Conservation (phyloP, 129 eudicot genomes). For the Calendula officinalis region DNA sequence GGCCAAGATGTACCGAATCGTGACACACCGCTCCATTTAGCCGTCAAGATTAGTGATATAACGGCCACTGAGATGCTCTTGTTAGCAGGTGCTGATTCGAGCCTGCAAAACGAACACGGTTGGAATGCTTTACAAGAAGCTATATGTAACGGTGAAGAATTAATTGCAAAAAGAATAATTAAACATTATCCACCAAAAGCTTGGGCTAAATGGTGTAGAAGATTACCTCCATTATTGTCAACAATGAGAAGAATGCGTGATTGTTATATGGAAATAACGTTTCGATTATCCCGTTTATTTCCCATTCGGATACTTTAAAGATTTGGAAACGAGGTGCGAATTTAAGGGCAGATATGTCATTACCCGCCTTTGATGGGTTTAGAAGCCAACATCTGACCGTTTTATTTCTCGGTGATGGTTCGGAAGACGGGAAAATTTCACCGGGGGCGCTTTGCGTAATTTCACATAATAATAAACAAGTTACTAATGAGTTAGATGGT, state of each 20-base stretch:
- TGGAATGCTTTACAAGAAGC: slow-evolving; percentile 33
- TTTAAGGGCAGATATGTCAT: slow-evolving; percentile 43
- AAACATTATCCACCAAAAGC: slow-evolving; percentile 39
- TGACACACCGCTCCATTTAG: slow-evolving; percentile 43
- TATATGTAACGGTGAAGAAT: slow-evolving; percentile 37
- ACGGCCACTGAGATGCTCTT: slow-evolving; percentile 38
- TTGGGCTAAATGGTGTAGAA: slow-evolving; percentile 53
- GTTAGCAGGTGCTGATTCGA: slow-evolving; percentile 49
- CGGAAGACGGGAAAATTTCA: slow-evolving; percentile 36
- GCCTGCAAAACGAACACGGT: slow-evolving; percentile 35
- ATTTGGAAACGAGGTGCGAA: slow-evolving; percentile 47
- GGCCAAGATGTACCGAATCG: slow-evolving; percentile 43
- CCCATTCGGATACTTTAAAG: slow-evolving; percentile 42
- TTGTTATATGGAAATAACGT: slow-evolving; percentile 2
- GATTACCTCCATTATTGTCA: slow-evolving; percentile 35
- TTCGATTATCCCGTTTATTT: slow-evolving; percentile 31
- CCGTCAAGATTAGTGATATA: slow-evolving; percentile 35
- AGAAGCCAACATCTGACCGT: slow-evolving; percentile 40
- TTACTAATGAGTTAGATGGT: slow-evolving; percentile 41
- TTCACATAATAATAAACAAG: slow-evolving; percentile 41
- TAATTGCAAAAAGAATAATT: slow-evolving; percentile 32
- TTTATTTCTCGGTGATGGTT: slow-evolving; percentile 45
- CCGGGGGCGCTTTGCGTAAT: slow-evolving; percentile 42
- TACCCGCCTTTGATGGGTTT: slow-evolving; percentile 41
- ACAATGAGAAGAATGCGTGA: slow-evolving; percentile 38